Percentiles rank a stretch among this genome's conserved stretches.
Conservation (phyloP, 1,284 basidiomycete species). For the Cutaneotrichosporon mucoides region DNA sequence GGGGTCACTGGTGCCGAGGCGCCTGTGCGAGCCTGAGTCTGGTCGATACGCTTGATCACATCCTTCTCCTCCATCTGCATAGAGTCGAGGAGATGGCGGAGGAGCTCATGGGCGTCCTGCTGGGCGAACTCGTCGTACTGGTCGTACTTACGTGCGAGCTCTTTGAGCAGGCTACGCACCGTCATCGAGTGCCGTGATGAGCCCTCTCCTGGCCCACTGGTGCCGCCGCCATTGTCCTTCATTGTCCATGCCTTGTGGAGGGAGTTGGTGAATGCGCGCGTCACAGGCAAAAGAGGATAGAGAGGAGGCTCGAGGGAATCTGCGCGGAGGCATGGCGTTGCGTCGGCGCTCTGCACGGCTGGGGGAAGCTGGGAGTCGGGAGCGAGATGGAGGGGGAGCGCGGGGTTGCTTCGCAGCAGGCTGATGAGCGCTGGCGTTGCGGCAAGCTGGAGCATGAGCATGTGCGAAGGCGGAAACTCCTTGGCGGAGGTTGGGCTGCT, state of each 20-base stretch:
- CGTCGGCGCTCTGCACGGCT: constrained; percentile 23
- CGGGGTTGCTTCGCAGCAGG: constrained; percentile 28
- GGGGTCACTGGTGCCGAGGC: neutral
- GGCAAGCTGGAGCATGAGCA: constrained; percentile 23
- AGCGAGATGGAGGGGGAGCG: constrained; percentile 20
- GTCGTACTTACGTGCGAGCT: constrained; percentile 78
- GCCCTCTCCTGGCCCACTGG: constrained; percentile 29
- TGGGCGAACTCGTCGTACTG: constrained; percentile 79
- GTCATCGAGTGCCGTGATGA: constrained; percentile 31
- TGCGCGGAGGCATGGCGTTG: constrained; percentile 41
- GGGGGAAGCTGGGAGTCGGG: constrained; percentile 26
- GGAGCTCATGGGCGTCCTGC: constrained; percentile 91
- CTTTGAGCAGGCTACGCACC: constrained; percentile 58
- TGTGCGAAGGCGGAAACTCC: too few relatives aligned
- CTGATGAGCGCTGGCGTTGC: constrained; percentile 37
- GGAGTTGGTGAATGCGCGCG: constrained; percentile 38
- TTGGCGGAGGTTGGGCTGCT: too few relatives aligned
- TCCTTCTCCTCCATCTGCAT: constrained; percentile 94
- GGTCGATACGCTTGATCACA: constrained; percentile 54
- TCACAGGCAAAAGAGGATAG: constrained; percentile 42
- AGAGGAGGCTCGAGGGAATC: constrained; percentile 43
- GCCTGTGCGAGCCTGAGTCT: neutral
- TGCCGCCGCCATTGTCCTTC: constrained; percentile 45
- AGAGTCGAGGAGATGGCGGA: constrained; percentile 83
- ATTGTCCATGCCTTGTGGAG: constrained; percentile 43